Evolutionary conservation across 768 basidiomycete species (phyloP), one percentile per base, ranked within the genome.

Genomic region (Lentinula sp.): DNA sequence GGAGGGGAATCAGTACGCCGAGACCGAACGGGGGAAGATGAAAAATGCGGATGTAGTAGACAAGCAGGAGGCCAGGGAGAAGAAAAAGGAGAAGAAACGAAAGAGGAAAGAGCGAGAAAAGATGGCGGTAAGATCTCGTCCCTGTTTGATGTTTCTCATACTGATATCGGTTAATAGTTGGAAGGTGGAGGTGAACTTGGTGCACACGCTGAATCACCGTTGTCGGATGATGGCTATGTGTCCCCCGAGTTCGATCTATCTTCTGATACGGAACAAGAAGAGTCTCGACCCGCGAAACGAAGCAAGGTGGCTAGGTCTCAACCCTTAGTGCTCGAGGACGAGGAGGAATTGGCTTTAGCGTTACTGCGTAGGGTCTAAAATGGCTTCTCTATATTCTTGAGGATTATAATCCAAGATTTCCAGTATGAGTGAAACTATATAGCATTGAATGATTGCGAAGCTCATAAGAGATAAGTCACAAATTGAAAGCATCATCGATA

Each of bases 31-130:
- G 62, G 82, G 79, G 57, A 88, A 83, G 77, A 79, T 98, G 82
- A 80, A 76, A 65, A 75, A 79, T 10, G 83, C 81, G 28, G 93
- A 96, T 70, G 78, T 85, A 50, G 60, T 75, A 49, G 96, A 99
- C 75, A 89, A 90, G 74, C 82, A 84, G 61, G 84, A 91, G 66
- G 94, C 91, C 5, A 89, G 81, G 71, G 92, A 89, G 69, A 95
- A 94, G 82, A 90, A 87, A 75, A 76, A 81, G 64, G 95, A 97
- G 72, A 95, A 91, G 81, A 97, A 96, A 78, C 77, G 91, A 64
- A 96, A 95, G 75, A 77, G 91, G 68, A 96, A 95, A 74, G 89
- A 93, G 60, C 80, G 82, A 40, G 89, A 92, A 59, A 78, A 72
- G 50, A 60, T 70, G 67, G 73, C 61, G 40, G 76, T 72, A 58